These are phyloP conservation scores for Cadophora gregata DNA, from an alignment of 2,329 filamentous ascomycete genomes.

Conservation along the genomic window DNA sequence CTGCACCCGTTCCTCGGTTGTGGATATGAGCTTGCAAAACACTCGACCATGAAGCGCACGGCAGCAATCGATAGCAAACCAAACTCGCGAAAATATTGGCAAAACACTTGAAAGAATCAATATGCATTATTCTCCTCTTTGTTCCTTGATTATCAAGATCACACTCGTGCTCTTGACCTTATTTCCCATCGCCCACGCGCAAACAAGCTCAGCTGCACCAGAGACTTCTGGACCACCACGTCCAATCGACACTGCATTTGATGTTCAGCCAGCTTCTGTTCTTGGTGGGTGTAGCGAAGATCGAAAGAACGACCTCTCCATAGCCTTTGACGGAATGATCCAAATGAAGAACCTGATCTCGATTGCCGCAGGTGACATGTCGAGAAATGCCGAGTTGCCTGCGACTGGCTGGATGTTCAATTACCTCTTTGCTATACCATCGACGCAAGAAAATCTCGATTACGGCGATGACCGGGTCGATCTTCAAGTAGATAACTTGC, in stretches of 20 bases:
- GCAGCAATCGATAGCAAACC: neutral
- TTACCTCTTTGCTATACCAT: constrained; percentile 4
- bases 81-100: neutral
- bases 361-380: neutral
- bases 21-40: neutral
- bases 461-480: neutral
- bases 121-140: neutral
- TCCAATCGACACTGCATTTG: constrained; percentile 2
- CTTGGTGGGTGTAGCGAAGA: neutral
- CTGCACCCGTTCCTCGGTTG: neutral
- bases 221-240: neutral
- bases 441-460: constrained; percentile 1
- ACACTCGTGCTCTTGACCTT: neutral
- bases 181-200: neutral
- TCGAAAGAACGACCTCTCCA: neutral
- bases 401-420: constrained; percentile 12
- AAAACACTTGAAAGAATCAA: neutral
- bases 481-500: neutral
- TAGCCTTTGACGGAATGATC: neutral
- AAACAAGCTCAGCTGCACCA: neutral
- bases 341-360: constrained; percentile 1
- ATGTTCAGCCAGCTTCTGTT: neutral
- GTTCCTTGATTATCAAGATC: neutral
- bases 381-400: neutral
- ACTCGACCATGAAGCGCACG: neutral